phyloP scores from a whole-genome alignment of 352 stramenopile species.

The Thraustotheca clavata region DNA sequence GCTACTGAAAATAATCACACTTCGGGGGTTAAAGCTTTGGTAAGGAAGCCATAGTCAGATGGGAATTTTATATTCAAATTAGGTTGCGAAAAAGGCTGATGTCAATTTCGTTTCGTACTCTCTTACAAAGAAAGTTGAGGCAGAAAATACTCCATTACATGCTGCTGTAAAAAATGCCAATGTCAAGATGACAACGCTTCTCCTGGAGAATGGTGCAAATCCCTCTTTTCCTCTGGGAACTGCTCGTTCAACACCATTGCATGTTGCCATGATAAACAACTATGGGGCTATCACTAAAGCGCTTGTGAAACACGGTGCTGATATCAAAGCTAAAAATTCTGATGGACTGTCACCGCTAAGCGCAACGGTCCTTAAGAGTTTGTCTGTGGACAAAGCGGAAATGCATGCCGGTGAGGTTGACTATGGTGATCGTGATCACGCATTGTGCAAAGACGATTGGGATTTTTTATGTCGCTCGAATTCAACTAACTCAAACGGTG shows the following conservation, averaged over 20 bases:
- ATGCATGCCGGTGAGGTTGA: conserved; percentile 10
- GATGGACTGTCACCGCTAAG: conserved; percentile 8
- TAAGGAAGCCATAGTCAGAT: too few species aligned
- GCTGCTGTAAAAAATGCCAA: background rate
- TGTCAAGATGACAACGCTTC: background rate
- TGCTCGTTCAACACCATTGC: conserved; percentile 48
- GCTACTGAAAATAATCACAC: background rate
- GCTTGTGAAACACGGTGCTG: conserved; percentile 36
- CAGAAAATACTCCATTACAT: background rate
- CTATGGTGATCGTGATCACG: background rate
- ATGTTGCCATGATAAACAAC: conserved; percentile 42
- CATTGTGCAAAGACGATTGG: background rate
- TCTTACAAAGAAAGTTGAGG: too few species aligned
- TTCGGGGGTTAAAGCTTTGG: background rate
- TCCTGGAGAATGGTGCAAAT: conserved; percentile 11
- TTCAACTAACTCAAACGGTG: background rate
- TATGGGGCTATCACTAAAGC: conserved; percentile 33
- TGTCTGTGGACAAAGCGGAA: conserved; percentile 12
- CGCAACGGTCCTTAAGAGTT: background rate
- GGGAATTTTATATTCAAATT: too few species aligned
- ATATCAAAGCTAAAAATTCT: conserved; percentile 21
- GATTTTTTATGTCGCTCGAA: conserved; percentile 5
- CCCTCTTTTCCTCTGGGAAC: background rate
- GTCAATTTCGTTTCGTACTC: too few species aligned
- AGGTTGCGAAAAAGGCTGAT: background rate